Evolutionary conservation across 1,284 basidiomycete genomes (phyloP).

Genomic region (Phaffia rhodozyma): DNA sequence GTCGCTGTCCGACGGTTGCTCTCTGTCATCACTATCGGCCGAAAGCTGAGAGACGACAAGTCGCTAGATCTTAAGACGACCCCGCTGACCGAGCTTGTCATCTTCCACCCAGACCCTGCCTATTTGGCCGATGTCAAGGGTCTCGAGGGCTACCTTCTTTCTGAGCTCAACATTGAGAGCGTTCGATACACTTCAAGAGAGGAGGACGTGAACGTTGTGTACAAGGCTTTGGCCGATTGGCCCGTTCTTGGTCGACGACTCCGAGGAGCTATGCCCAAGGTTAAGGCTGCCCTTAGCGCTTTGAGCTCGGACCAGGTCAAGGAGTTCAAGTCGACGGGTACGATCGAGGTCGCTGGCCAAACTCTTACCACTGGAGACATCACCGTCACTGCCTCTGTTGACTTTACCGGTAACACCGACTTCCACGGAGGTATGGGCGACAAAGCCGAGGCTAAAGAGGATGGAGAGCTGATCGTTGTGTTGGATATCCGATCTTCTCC

Average conservation of each 20-base stretch:
- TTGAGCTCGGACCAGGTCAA: constrained; percentile 77
- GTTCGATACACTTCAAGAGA: constrained; percentile 85
- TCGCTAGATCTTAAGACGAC: constrained; percentile 79
- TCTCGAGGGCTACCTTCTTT: constrained; percentile 78
- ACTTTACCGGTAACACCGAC: constrained; percentile 50
- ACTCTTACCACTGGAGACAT: constrained; percentile 81
- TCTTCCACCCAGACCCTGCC: constrained; percentile 80
- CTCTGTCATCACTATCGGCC: constrained; percentile 81
- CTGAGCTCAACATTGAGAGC: constrained; percentile 90
- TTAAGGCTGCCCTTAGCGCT: constrained; percentile 74
- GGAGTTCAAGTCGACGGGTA: constrained; percentile 60
- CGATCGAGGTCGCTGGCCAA: constrained; percentile 79
- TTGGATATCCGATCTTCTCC: constrained; percentile 79
- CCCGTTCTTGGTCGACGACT: constrained; percentile 86
- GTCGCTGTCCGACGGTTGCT: constrained; percentile 91
- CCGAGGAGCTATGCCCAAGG: constrained; percentile 80
- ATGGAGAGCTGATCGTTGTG: constrained; percentile 87
- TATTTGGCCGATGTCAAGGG: constrained; percentile 80
- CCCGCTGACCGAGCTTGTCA: constrained; percentile 80
- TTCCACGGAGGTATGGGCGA: constrained; percentile 28
- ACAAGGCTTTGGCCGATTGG: constrained; percentile 91
- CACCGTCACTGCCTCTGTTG: constrained; percentile 80
- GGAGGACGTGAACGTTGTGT: constrained; percentile 70
- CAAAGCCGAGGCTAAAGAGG: constrained; percentile 50
- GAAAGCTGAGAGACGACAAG: constrained; percentile 78